Evolutionary conservation across 2,329 filamentous ascomycete species (phyloP).

Genomic region (Alternaria gansuensis): DNA sequence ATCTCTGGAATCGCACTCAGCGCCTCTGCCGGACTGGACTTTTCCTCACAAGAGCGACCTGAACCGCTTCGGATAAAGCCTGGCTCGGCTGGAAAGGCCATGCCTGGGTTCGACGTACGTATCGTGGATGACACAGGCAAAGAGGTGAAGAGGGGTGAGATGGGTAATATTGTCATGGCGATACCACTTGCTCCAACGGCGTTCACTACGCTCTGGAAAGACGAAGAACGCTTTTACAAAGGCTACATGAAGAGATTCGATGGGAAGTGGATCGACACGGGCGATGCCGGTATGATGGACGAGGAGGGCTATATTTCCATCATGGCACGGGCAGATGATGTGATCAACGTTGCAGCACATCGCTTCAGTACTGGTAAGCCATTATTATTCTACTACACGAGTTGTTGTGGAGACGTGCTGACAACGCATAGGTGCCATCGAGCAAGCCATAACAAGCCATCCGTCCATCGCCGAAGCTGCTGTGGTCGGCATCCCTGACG

Average conservation of each 20-base stretch:
- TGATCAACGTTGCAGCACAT: slow-evolving; percentile 96
- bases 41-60: slow-evolving; percentile 53
- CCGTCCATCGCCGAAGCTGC: slow-evolving; percentile 82
- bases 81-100: slow-evolving; percentile 87
- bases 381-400: not conserved
- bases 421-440: slow-evolving; percentile 72
- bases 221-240: slow-evolving; percentile 84
- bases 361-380: slow-evolving; percentile 81
- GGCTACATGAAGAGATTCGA: slow-evolving; percentile 84
- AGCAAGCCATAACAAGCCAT: slow-evolving; percentile 88
- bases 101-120: slow-evolving; percentile 89
- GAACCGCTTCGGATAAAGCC: slow-evolving; percentile 73
- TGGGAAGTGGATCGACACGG: slow-evolving; percentile 88
- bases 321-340: slow-evolving; percentile 77
- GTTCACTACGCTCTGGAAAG: slow-evolving; percentile 85
- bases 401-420: slow-evolving; percentile 1
- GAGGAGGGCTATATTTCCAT: slow-evolving; percentile 71
- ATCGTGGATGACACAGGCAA: slow-evolving; percentile 82
- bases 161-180: slow-evolving; percentile 91
- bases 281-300: slow-evolving; percentile 88
- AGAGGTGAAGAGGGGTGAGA: slow-evolving; percentile 73
- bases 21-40: slow-evolving; percentile 67
- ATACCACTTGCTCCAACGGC: slow-evolving; percentile 85
- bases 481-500: slow-evolving; percentile 85
- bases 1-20: slow-evolving; percentile 72